Evolutionary conservation across 306 rosid genomes (phyloP), one percentile per base, ranked within the genome.

Genomic region (Leucaena leucocephala): DNA sequence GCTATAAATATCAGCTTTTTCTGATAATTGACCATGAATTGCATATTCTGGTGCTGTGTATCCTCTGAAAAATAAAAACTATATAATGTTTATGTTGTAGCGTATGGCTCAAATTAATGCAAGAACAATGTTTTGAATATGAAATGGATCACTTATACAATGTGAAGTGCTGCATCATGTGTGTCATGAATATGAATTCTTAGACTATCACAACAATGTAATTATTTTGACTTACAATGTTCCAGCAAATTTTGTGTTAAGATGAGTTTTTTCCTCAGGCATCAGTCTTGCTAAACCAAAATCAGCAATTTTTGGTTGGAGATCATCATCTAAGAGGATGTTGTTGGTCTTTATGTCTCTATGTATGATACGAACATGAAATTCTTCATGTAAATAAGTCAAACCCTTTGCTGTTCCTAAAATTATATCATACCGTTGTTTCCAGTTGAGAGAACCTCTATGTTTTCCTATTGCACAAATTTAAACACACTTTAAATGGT

Each of bases 1-100:
- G 43, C 97, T 91, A 49, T 87, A 91, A 40, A 89, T 79, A 69
- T 91, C 97, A 17, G 78, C 97, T 75, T 91, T 91, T 48, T 87
- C 93, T 17, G 97, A 89, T 78, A 91, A 78, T 65, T 89, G 88
- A 11, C 97, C 97, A 45, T 89, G 89, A n/a, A 91, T 78, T 83
- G 93, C 90, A 84, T 89, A 91, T 42, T 91, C 97, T 0, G 97
- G 97, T 73, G 97, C 93, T 15, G 88, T 88, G 76, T 91, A 91
- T 40, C 97, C 97, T 84, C 97, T 89, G 68, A 57, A 17, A 65
- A 44, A 6, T 70, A 55, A 57, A 17, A 65, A 44, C 4, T 70
- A 55, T 46, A 80, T 39, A 46, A 50, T 22, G 64, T 8, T 7
- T 8, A 66, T 74, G 19, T 1, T 54, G 17, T 54, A 0, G 2